Evolutionary conservation across 2,329 filamentous ascomycete species (phyloP), one percentile per base, ranked within the genome.

Genomic region (Penicillium sp.): DNA sequence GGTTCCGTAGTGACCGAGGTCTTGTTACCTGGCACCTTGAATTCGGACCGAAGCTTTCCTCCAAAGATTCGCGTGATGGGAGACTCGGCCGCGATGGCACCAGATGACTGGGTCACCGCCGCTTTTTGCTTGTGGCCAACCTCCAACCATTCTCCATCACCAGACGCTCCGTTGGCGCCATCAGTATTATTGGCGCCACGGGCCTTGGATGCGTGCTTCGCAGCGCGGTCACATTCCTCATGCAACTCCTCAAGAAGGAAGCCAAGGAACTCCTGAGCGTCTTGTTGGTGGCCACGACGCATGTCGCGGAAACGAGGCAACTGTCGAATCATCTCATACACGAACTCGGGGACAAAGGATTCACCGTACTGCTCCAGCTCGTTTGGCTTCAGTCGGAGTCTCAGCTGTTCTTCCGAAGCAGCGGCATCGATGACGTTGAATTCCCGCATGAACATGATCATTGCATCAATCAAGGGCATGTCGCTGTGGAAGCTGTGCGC

Each of bases 391-490:
- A 98, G 79, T 39, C 86, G 83, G 64, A 88, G 82, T 56, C 86
- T 86, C 55, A 98, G 81, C 74, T 91, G 86, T 31, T 96, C 91
- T 41, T 86, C 82, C 3, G 90, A 89, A 2, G 83, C 79, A 5
- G 90, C 90, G n/a, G 90, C 89, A 71, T 91, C 90, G 67, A 97
- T 90, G 31, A 92, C 83, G 62, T 89, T 89, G 78, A 95, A 98
- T 75, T 98, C 95, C 66, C 88, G 88, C 86, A 96, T 90, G 73
- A 98, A 97, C 87, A 96, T 90, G 69, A 98, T 95, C 88, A 98
- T 92, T 22, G 94, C 91, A 80, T 99, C 95, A 67, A 99, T 85
- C 67, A 99, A 81, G 64, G 95, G 95, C 17, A 93, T 96, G 69
- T 96, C 90, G 75, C 91, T 96, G 78, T 97, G 96, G 82, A 99